These are phyloP conservation scores for Alternaria arborescens DNA, from an alignment of 2,329 filamentous ascomycete species.

Conservation along the genomic window DNA sequence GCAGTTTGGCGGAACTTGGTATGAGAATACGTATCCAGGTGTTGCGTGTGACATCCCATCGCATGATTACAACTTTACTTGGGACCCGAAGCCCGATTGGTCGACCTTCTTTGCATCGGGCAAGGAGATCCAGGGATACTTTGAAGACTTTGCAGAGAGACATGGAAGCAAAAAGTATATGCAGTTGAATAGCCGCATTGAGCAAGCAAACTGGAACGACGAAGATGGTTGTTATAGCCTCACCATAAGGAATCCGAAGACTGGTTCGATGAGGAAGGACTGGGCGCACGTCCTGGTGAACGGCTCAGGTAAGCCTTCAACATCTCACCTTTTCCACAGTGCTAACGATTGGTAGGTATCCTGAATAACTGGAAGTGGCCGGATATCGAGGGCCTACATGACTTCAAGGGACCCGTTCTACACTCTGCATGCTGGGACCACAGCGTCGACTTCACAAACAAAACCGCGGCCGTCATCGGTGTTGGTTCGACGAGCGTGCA, in stretches of 20 bases:
- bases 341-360: conserved; percentile 52
- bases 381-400: conserved; percentile 52
- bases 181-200: conserved; percentile 57
- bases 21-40: conserved; percentile 48
- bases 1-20: conserved; percentile 45
- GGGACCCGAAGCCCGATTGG: conserved; percentile 67
- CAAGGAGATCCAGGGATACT: conserved; percentile 60
- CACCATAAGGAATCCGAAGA: conserved; percentile 47
- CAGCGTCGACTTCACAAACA: conserved; percentile 45
- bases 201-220: conserved; percentile 56
- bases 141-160: conserved; percentile 64
- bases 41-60: conserved; percentile 47
- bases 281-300: conserved; percentile 55
- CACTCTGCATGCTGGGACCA: conserved; percentile 57
- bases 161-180: conserved; percentile 62
- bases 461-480: conserved; percentile 45
- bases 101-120: conserved; percentile 59
- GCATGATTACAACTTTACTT: conserved; percentile 71
- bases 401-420: conserved; percentile 56
- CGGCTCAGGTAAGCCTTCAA: conserved; percentile 48
- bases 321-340: conserved; percentile 25
- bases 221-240: conserved; percentile 52
- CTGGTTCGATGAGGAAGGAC: conserved; percentile 44
- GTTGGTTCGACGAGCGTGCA: conserved; percentile 47
- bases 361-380: conserved; percentile 58